These are phyloP conservation scores for Penicillium flavigenum DNA, from an alignment of 495 filamentous ascomycete genomes.

Conservation along the genomic window DNA sequence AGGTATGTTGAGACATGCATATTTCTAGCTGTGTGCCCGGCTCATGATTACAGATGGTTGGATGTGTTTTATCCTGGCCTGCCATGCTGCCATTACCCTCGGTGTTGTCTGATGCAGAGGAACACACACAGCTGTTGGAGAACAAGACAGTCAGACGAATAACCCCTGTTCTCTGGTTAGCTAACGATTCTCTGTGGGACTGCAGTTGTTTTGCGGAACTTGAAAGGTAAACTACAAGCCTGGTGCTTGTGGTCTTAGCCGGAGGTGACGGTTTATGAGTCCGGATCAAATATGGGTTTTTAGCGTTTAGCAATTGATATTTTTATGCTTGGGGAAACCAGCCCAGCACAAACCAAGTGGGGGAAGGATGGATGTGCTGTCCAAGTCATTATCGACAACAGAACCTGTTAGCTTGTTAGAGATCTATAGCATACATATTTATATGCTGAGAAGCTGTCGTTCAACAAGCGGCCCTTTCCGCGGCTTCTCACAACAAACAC, in stretches of 20 bases:
- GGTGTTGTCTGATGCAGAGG: neutral
- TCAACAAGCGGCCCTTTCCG: too few relatives aligned
- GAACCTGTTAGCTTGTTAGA: neutral
- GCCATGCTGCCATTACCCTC: conserved; percentile 8
- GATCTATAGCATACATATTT: neutral
- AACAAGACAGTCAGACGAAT: neutral
- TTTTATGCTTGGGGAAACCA: neutral
- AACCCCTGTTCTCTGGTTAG: neutral
- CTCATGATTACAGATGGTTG: conserved; percentile 6
- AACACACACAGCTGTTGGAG: neutral
- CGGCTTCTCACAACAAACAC: too few relatives aligned
- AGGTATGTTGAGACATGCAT: neutral
- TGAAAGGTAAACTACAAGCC: neutral
- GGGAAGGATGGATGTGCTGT: neutral
- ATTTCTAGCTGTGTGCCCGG: neutral
- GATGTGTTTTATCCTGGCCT: conserved; percentile 1
- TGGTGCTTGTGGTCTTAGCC: neutral
- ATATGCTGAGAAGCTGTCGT: neutral
- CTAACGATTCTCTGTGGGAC: neutral
- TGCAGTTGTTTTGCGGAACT: neutral
- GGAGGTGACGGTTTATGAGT: neutral
- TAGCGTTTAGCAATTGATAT: neutral
- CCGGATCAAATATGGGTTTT: neutral
- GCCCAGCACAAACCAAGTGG: neutral
- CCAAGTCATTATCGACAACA: neutral